Conservation (phyloP, 306 rosid species). For the Alnus rubra region DNA sequence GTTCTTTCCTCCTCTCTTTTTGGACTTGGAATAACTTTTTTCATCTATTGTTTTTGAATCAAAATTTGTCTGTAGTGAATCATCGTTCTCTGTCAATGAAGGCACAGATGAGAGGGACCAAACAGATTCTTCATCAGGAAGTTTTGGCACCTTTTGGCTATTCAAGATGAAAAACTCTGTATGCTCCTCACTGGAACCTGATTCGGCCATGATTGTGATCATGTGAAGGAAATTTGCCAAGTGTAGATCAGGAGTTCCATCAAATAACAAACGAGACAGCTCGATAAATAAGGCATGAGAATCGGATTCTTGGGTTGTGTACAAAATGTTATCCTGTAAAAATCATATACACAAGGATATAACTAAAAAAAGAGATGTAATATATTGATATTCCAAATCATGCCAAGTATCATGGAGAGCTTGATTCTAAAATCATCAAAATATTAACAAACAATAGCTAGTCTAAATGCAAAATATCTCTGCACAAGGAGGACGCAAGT, state of each 20-base stretch:
- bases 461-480: constrained; percentile 18
- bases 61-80: constrained; percentile 26
- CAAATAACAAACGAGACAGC: constrained; percentile 69
- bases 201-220: constrained; percentile 74
- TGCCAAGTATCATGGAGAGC: neutral
- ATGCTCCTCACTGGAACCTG: constrained; percentile 68
- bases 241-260: constrained; percentile 62
- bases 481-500: too few species aligned
- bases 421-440: too few species aligned
- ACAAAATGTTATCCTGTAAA: constrained; percentile 64
- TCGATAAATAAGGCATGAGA: constrained; percentile 79
- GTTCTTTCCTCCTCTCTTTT: constrained; percentile 41
- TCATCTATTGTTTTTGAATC: constrained; percentile 33
- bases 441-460: neutral
- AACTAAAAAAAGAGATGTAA: constrained; percentile 8
- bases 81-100: constrained; percentile 37
- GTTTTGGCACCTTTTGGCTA: constrained; percentile 67
- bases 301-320: constrained; percentile 58
- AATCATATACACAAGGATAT: constrained; percentile 14
- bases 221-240: constrained; percentile 86
- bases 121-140: constrained; percentile 70
- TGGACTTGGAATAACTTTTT: constrained; percentile 39
- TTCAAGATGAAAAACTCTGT: constrained; percentile 62
- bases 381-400: neutral
- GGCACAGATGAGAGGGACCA: constrained; percentile 57